Percentiles rank a stretch among this genome's conserved stretches.
These are phyloP conservation scores for Ormosia emarginata DNA, from an alignment of 306 rosid species.

Conservation along the genomic window DNA sequence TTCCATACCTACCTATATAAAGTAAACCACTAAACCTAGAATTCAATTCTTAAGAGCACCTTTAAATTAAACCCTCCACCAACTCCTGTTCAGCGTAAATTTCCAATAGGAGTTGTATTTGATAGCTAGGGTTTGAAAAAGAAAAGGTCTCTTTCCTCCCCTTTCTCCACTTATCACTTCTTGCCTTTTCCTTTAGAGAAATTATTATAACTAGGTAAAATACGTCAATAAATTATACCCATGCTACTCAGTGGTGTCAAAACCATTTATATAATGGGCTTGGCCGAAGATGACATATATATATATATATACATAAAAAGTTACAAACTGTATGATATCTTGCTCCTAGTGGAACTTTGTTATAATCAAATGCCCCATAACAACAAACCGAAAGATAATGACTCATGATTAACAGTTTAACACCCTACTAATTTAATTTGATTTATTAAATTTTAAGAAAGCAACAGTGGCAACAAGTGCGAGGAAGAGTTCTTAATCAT, in stretches of 20 bases:
- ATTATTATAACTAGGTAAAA: background rate
- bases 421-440: background rate
- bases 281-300: background rate
- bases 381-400: background rate
- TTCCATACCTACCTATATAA: constrained; percentile 8
- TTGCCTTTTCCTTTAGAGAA: background rate
- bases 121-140: background rate
- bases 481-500: background rate
- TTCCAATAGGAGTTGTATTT: background rate
- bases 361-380: background rate
- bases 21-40: background rate
- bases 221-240: background rate
- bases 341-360: background rate
- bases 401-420: background rate
- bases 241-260: background rate
- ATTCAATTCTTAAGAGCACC: background rate
- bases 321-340: background rate
- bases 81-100: background rate
- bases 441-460: background rate
- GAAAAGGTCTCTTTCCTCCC: background rate
- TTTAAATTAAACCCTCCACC: background rate
- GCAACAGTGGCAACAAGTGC: background rate
- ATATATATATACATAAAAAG: too few relatives aligned
- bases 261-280: background rate
- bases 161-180: background rate